These are phyloP conservation scores for Colletotrichum magnum DNA, from an alignment of 2,329 filamentous ascomycete genomes.

Conservation along the genomic window DNA sequence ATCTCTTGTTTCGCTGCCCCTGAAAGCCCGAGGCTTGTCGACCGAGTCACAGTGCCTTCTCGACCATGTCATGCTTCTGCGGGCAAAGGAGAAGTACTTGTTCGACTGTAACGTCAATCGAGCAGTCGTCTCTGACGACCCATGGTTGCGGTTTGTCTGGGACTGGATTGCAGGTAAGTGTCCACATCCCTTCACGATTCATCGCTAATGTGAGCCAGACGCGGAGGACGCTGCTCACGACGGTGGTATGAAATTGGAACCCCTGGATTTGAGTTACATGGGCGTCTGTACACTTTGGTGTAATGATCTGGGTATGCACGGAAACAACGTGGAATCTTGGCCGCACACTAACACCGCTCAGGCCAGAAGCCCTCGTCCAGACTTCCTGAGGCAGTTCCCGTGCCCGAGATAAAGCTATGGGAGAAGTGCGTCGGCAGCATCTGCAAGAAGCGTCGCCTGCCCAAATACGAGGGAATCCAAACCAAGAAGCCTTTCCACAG, in stretches of 20 bases:
- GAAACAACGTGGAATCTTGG: not conserved
- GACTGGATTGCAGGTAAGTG: slow-evolving; percentile 76
- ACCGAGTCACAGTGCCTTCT: slow-evolving; percentile 66
- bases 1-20: slow-evolving; percentile 61
- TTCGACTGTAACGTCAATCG: slow-evolving; percentile 77
- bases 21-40: slow-evolving; percentile 62
- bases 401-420: slow-evolving; percentile 68
- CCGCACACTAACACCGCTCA: slow-evolving; percentile 46
- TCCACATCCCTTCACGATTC: slow-evolving; percentile 1
- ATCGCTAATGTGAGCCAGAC: slow-evolving; percentile 56
- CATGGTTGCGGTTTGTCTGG: slow-evolving; percentile 85
- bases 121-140: slow-evolving; percentile 77
- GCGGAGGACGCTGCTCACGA: slow-evolving; percentile 75
- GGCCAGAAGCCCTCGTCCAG: slow-evolving; percentile 64
- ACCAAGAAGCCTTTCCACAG: slow-evolving; percentile 79
- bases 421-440: slow-evolving; percentile 74
- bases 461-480: slow-evolving; percentile 72
- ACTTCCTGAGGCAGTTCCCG: slow-evolving; percentile 59
- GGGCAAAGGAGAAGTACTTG: slow-evolving; percentile 73
- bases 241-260: slow-evolving; percentile 78
- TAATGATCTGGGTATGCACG: slow-evolving; percentile 72
- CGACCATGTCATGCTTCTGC: slow-evolving; percentile 71
- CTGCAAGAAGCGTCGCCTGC: slow-evolving; percentile 73
- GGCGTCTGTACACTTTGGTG: slow-evolving; percentile 82
- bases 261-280: slow-evolving; percentile 81